Conservation (phyloP, 2,329 filamentous ascomycete genomes). For the Ascochyta lentis region DNA sequence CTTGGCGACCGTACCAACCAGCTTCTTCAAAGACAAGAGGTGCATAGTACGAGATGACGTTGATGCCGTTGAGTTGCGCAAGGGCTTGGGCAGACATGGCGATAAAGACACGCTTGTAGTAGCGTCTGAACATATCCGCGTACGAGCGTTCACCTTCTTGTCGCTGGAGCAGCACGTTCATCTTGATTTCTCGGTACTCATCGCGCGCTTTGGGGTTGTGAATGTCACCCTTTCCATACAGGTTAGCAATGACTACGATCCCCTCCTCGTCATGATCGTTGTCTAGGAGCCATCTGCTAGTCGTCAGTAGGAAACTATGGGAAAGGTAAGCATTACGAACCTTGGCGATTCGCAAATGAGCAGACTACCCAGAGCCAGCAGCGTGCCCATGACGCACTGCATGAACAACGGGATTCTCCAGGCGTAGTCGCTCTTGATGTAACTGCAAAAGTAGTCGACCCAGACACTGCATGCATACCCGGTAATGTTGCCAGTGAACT, state of each 20-base stretch:
- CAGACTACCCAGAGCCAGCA: constrained; percentile 84
- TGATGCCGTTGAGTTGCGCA: constrained; percentile 97
- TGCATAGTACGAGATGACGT: constrained; percentile 99
- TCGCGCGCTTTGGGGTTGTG: constrained; percentile 91
- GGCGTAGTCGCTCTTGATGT: constrained; percentile 80
- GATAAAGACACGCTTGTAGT: constrained; percentile 91
- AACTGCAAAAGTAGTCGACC: constrained; percentile 98
- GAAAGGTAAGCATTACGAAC: constrained; percentile 56
- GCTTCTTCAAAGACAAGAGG: constrained; percentile 96
- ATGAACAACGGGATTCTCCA: constrained; percentile 90
- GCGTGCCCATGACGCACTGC: constrained; percentile 92
- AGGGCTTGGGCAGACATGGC: constrained; percentile 98
- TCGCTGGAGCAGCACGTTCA: constrained; percentile 90
- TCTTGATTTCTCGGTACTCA: constrained; percentile 98
- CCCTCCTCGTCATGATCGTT: constrained; percentile 98
- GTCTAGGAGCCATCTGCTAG: constrained; percentile 85
- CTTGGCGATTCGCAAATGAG: constrained; percentile 96
- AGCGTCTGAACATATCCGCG: constrained; percentile 90
- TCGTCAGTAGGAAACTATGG: constrained; percentile 14
- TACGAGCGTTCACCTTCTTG: constrained; percentile 96
- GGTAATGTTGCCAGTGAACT: constrained; percentile 96
- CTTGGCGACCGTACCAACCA: constrained; percentile 89
- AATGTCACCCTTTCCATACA: constrained; percentile 95
- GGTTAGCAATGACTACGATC: constrained; percentile 96
- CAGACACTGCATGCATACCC: constrained; percentile 96